Percentiles rank a stretch among this genome's conserved stretches.
phyloP scores from a whole-genome alignment of 164 flowering plant genomes.

The Stephania yunnanensis region DNA sequence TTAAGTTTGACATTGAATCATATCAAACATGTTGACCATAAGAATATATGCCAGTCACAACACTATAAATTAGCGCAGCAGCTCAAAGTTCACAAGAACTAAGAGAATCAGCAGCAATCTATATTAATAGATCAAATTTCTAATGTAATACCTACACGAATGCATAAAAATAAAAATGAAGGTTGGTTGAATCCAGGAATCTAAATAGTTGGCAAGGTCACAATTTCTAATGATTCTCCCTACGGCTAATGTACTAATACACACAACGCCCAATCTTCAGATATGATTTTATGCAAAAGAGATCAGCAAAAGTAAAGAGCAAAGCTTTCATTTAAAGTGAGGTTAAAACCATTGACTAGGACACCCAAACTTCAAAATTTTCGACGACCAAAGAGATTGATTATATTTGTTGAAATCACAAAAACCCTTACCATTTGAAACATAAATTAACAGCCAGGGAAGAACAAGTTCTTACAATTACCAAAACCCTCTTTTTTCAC shows the following conservation, averaged over 20 bases:
- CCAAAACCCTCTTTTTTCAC: conserved; percentile 18
- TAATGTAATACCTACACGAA: neutral
- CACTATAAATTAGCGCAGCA: no score
- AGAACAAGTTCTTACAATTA: conserved; percentile 27
- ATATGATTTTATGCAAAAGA: no score
- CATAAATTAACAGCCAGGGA: conserved; percentile 13
- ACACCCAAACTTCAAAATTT: neutral
- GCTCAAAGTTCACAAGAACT: no score
- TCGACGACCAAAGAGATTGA: conserved; percentile 5
- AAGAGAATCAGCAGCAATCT: no score
- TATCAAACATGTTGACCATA: no score
- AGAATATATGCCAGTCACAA: no score
- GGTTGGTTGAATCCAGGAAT: neutral
- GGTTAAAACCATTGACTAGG: neutral
- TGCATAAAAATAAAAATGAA: neutral
- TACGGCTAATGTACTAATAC: no score
- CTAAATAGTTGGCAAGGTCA: neutral
- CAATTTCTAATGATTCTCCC: neutral
- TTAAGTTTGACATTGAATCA: neutral
- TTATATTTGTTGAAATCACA: conserved; percentile 15
- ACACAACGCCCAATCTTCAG: no score
- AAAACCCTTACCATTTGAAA: conserved; percentile 6
- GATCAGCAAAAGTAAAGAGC: neutral
- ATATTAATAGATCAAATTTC: no score
- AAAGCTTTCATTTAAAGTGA: neutral